These are phyloP conservation scores for Coemansia umbellata DNA, from an alignment of 192 early-diverging fungal species.

Conservation along the genomic window DNA sequence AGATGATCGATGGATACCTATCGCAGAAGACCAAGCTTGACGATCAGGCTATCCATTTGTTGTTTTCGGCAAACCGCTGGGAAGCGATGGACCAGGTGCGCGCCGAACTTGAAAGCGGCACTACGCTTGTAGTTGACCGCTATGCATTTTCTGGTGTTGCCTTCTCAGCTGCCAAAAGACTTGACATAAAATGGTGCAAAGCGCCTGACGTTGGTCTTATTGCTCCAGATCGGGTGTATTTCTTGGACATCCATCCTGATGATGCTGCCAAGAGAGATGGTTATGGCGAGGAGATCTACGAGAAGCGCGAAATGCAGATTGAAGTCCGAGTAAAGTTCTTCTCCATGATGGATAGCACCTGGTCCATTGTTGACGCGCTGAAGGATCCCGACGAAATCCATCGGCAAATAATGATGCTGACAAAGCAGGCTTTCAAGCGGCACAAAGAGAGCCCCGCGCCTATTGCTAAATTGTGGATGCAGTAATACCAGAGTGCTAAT, in stretches of 20 bases:
- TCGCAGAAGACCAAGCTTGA: constrained; percentile 63
- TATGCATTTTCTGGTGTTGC: constrained; percentile 96
- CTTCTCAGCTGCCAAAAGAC: constrained; percentile 83
- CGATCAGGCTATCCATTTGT: constrained; percentile 81
- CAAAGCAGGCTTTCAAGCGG: constrained; percentile 23
- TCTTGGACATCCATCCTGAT: constrained; percentile 74
- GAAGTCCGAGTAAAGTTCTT: constrained; percentile 71
- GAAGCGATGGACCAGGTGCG: constrained; percentile 72
- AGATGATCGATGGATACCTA: constrained; percentile 85
- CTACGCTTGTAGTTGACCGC: constrained; percentile 81
- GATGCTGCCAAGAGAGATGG: constrained; percentile 74
- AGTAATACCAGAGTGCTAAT: neutral
- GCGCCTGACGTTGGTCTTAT: constrained; percentile 79
- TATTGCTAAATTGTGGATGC: constrained; percentile 34
- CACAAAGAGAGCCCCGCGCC: constrained; percentile 30
- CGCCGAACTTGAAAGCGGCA: constrained; percentile 60
- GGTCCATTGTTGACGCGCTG: constrained; percentile 47
- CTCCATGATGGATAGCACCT: constrained; percentile 54
- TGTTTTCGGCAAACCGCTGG: constrained; percentile 97
- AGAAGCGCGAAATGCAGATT: constrained; percentile 77
- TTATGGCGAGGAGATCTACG: constrained; percentile 93
- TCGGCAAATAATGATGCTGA: constrained; percentile 30
- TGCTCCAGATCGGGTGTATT: constrained; percentile 83
- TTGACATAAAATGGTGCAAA: constrained; percentile 87
- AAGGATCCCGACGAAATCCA: constrained; percentile 39